Percentiles rank a stretch among this genome's conserved stretches.
Evolutionary conservation across 768 basidiomycete species (phyloP).

Genomic region (Suillus ampliporus): DNA sequence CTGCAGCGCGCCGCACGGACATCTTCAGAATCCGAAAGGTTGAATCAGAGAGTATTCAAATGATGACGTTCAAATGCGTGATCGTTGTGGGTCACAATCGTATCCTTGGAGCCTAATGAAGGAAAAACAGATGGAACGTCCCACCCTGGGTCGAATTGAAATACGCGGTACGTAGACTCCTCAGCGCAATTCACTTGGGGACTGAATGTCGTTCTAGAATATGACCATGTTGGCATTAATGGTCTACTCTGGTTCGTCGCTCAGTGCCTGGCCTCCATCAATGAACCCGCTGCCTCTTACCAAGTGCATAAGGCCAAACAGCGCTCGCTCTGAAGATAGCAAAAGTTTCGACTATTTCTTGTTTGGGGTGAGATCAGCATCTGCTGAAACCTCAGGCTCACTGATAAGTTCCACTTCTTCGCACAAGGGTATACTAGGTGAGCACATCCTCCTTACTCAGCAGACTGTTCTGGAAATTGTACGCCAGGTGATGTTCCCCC

Average conservation of each 20-base stretch:
- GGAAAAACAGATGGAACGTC: constrained; percentile 40
- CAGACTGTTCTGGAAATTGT: constrained; percentile 2
- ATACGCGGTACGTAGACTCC: constrained; percentile 65
- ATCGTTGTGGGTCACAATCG: constrained; percentile 51
- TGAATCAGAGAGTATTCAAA: background rate
- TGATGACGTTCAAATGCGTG: constrained; percentile 57
- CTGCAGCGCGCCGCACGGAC: no score
- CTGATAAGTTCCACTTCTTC: constrained; percentile 4
- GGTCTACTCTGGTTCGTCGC: constrained; percentile 65
- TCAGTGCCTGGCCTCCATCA: constrained; percentile 38
- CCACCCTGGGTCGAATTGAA: constrained; percentile 94
- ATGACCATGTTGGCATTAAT: constrained; percentile 72
- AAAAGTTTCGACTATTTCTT: constrained; percentile 90
- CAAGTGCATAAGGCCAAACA: constrained; percentile 53
- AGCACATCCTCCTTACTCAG: constrained; percentile 4
- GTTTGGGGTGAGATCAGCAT: constrained; percentile 69
- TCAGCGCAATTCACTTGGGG: constrained; percentile 12
- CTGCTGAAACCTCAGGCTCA: background rate
- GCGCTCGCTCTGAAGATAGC: constrained; percentile 79
- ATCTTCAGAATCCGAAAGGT: constrained; percentile 1
- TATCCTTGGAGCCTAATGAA: background rate
- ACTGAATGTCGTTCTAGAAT: constrained; percentile 53
- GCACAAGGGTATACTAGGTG: constrained; percentile 69
- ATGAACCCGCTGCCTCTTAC: constrained; percentile 18
- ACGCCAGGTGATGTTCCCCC: constrained; percentile 91